Evolutionary conservation across 768 basidiomycete genomes (phyloP).

Genomic region (Kondoa malvinella): DNA sequence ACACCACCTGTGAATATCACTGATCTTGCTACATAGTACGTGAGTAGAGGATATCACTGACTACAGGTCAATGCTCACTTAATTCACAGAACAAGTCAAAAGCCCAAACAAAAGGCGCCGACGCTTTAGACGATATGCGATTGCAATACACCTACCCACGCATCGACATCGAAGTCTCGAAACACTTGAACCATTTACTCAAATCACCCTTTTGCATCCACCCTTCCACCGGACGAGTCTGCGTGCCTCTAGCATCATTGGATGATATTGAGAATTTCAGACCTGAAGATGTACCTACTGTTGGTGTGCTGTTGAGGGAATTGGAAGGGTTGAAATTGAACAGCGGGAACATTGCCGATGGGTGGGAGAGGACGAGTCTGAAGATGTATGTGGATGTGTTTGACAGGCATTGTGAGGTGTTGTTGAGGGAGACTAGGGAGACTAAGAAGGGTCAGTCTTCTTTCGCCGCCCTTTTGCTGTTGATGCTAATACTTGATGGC

Average conservation of each 20-base stretch:
- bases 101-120: conserved; percentile 30
- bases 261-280: conserved; percentile 58
- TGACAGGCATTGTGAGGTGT: conserved; percentile 47
- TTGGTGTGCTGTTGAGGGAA: conserved; percentile 62
- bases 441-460: conserved; percentile 29
- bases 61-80: not conserved
- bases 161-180: conserved; percentile 90
- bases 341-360: conserved; percentile 30
- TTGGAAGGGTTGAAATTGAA: conserved; percentile 39
- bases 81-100: not conserved
- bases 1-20: not conserved
- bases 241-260: conserved; percentile 70
- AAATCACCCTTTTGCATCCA: conserved; percentile 96
- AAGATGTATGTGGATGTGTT: conserved; percentile 79
- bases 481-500: not conserved
- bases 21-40: not conserved
- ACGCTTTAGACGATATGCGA: conserved; percentile 59
- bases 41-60: not conserved
- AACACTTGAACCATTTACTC: conserved; percentile 89
- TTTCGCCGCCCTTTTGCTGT: not conserved
- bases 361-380: conserved; percentile 74
- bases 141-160: conserved; percentile 91
- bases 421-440: conserved; percentile 31
- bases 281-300: conserved; percentile 70
- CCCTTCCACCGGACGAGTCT: conserved; percentile 86